These are phyloP conservation scores for Fraxinus xanthoxyloides DNA, from an alignment of 305 asterid genomes.

Conservation along the genomic window DNA sequence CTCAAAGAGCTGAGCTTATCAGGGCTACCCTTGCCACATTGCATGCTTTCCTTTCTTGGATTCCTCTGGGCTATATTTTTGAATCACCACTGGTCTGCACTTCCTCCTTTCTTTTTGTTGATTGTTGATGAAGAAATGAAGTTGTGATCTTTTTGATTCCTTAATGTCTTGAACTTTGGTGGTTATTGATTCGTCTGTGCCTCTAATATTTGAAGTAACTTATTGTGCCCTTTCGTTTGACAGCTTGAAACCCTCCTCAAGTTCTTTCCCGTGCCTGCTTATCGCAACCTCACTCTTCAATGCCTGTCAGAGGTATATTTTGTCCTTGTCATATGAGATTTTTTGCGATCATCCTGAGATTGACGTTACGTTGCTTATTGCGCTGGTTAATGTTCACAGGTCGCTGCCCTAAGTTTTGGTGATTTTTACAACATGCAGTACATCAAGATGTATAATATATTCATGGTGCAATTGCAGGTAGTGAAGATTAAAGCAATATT, in stretches of 20 bases:
- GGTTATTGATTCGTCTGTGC: not conserved
- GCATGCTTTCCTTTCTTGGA: slow-evolving; percentile 99
- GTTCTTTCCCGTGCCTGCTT: slow-evolving; percentile 73
- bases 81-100: slow-evolving; percentile 89
- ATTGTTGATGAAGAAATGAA: slow-evolving; percentile 15
- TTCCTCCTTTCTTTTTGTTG: slow-evolving; percentile 25
- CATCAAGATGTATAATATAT: slow-evolving; percentile 72
- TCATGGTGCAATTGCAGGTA: slow-evolving; percentile 94
- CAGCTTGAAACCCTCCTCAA: slow-evolving; percentile 89
- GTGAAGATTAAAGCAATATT: not conserved
- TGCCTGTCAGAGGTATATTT: slow-evolving; percentile 82
- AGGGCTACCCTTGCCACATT: slow-evolving; percentile 91
- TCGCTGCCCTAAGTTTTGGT: slow-evolving; percentile 92
- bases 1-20: slow-evolving; percentile 95
- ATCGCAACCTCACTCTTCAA: slow-evolving; percentile 90
- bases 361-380: not conserved
- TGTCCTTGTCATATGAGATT: not conserved
- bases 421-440: slow-evolving; percentile 78
- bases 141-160: slow-evolving; percentile 2
- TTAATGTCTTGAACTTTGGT: not conserved
- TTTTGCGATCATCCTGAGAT: not conserved
- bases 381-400: slow-evolving; percentile 45
- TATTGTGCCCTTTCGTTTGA: slow-evolving; percentile 25
- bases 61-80: slow-evolving; percentile 96
- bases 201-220: slow-evolving; percentile 12